Conservation (phyloP, 2,329 filamentous ascomycete species). For the Hypomyces rosellus region DNA sequence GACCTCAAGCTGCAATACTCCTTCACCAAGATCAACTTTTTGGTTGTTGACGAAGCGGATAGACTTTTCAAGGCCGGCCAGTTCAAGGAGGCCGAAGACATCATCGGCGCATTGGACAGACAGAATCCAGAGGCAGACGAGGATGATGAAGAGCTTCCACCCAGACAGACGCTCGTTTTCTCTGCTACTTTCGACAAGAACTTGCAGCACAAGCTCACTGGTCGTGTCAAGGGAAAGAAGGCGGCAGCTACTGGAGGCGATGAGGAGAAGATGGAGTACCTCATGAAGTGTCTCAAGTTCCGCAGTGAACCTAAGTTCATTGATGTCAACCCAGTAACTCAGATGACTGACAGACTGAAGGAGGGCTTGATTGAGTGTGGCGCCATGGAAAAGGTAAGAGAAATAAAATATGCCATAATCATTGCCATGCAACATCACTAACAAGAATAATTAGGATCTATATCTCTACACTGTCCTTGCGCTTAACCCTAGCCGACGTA, state of each 20-base stretch:
- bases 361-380: constrained; percentile 90
- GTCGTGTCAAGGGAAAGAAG: constrained; percentile 52
- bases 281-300: constrained; percentile 86
- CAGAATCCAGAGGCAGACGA: constrained; percentile 56
- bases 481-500: constrained; percentile 72
- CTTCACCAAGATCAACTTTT: constrained; percentile 68
- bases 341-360: constrained; percentile 80
- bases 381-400: constrained; percentile 77
- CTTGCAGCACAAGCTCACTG: constrained; percentile 82
- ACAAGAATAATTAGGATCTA: constrained; percentile 56
- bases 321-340: constrained; percentile 80
- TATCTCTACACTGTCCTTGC: constrained; percentile 86
- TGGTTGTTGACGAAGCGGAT: constrained; percentile 93
- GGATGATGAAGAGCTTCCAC: constrained; percentile 35
- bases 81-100: constrained; percentile 90
- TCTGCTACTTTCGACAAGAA: constrained; percentile 93
- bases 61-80: constrained; percentile 85
- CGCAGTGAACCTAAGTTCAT: constrained; percentile 81
- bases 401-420: background rate
- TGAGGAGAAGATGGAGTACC: constrained; percentile 83
- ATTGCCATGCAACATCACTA: background rate
- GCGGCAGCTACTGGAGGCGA: constrained; percentile 48
- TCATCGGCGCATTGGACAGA: constrained; percentile 72
- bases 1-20: constrained; percentile 62
- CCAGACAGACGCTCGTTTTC: constrained; percentile 87